These are phyloP conservation scores for Fraxinus quadrangulata DNA, from an alignment of 257 asterid species.

Conservation along the genomic window DNA sequence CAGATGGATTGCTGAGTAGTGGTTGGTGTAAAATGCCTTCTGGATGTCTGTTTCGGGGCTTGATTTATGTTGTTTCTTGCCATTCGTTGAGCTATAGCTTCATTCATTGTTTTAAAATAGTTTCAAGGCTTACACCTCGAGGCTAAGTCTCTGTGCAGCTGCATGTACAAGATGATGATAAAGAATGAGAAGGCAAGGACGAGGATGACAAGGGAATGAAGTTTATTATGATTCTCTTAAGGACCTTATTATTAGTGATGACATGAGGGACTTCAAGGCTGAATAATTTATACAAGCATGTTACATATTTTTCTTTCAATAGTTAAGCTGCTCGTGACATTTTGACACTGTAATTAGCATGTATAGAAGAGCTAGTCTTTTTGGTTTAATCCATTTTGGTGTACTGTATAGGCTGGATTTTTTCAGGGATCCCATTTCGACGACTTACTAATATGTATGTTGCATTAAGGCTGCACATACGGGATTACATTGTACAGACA, in stretches of 20 bases:
- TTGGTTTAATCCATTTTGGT: background rate
- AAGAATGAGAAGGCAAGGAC: background rate
- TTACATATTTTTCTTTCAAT: no score
- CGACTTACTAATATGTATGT: no score
- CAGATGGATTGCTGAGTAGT: slow-evolving; percentile 24
- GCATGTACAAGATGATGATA: background rate
- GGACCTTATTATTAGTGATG: background rate
- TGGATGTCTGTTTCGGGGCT: background rate
- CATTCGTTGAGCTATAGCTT: background rate
- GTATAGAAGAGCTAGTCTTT: no score
- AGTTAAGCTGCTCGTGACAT: no score
- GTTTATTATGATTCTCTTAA: background rate
- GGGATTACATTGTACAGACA: background rate
- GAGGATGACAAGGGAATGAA: background rate
- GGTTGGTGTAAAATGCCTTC: background rate
- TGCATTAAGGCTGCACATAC: no score
- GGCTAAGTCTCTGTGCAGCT: background rate
- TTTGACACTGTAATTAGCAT: no score
- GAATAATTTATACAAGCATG: no score
- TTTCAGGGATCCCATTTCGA: no score
- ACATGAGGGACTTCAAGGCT: background rate
- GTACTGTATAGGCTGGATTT: background rate
- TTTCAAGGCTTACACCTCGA: background rate
- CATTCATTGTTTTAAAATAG: background rate
- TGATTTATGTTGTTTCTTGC: background rate